Evolutionary conservation across 164 flowering plant genomes (phyloP), one percentile per base, ranked within the genome.

Genomic region (Aristolochia fimbriata): DNA sequence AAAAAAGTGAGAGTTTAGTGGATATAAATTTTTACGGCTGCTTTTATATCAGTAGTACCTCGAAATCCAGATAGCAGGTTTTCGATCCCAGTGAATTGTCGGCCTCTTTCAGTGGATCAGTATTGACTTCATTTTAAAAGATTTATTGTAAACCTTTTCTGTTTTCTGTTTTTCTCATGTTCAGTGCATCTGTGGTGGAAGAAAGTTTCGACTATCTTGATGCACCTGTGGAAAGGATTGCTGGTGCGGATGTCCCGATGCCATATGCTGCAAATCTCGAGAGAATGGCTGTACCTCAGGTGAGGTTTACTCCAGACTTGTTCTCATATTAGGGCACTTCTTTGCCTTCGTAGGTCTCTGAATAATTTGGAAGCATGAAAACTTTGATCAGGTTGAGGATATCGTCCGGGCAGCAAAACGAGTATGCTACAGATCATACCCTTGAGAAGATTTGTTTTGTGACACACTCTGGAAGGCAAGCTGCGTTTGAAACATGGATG

Each of bases 181-280:
- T 69, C 84, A 93, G 97, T 59, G 67, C 86, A 63, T 83, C 96
- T 13, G 83, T 93, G 51, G 59, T 93, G 23, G 97, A 88, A 80
- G 97, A 90, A 43, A 84, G 96, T 74, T 93, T 90, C 76, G 89
- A 71, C 30, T 86, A 88, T 75, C 95, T 93, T 54, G 99, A 90
- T 66, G 95, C 97, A 23, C 89, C 99, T 10, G 88, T 93, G 31
- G 94, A 90, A 78, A 85, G 96, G 67, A 81, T 91, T 51, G 71
- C 86, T 0, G 96, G 96, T 52, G 87, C 95, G 60, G 94, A 91
- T 80, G 87, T 90, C 60, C 96, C 96, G 59, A 86, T 83, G 92
- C 98, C 98, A 60, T 93, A 93, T 67, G 97, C 98, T 11, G 86
- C 94, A 20, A 93, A 86, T 73, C 83, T 92, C 9, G 98, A 92